Conservation (phyloP, 768 basidiomycete genomes). For the Panellus pusillus region DNA sequence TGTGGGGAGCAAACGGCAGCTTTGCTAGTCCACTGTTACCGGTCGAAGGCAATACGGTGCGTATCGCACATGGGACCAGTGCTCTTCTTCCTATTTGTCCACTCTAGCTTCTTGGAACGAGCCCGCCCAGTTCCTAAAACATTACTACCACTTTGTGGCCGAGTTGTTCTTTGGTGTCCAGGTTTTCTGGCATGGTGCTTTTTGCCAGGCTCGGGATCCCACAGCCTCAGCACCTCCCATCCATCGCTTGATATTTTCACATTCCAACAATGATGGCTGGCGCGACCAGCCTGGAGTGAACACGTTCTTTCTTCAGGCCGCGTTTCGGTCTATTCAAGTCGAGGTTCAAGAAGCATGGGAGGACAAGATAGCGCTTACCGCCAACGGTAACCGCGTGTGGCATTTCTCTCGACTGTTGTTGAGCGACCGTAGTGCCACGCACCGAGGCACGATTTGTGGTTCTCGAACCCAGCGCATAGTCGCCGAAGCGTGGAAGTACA, state of each 20-base stretch:
- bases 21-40: slow-evolving; percentile 55
- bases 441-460: slow-evolving; percentile 64
- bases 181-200: background rate
- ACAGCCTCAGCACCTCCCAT: slow-evolving; percentile 40
- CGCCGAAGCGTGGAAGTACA: slow-evolving; percentile 60
- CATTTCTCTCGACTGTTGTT: slow-evolving; percentile 68
- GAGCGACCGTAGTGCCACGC: slow-evolving; percentile 73
- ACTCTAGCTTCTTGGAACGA: slow-evolving; percentile 58
- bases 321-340: slow-evolving; percentile 67
- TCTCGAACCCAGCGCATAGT: slow-evolving; percentile 67
- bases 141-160: slow-evolving; percentile 28
- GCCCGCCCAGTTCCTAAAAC: slow-evolving; percentile 69
- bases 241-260: slow-evolving; percentile 69
- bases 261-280: slow-evolving; percentile 58
- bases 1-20: slow-evolving; percentile 53
- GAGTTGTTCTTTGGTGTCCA: background rate
- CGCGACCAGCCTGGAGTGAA: slow-evolving; percentile 76
- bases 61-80: slow-evolving; percentile 19
- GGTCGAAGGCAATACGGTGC: slow-evolving; percentile 72
- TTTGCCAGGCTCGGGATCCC: background rate
- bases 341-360: slow-evolving; percentile 70
- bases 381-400: slow-evolving; percentile 48
- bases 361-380: slow-evolving; percentile 50
- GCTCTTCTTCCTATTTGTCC: background rate
- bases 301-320: slow-evolving; percentile 68